Percentiles rank a stretch among this genome's conserved stretches.
Evolutionary conservation across 768 basidiomycete genomes (phyloP).

Genomic region (Boletales sp.): DNA sequence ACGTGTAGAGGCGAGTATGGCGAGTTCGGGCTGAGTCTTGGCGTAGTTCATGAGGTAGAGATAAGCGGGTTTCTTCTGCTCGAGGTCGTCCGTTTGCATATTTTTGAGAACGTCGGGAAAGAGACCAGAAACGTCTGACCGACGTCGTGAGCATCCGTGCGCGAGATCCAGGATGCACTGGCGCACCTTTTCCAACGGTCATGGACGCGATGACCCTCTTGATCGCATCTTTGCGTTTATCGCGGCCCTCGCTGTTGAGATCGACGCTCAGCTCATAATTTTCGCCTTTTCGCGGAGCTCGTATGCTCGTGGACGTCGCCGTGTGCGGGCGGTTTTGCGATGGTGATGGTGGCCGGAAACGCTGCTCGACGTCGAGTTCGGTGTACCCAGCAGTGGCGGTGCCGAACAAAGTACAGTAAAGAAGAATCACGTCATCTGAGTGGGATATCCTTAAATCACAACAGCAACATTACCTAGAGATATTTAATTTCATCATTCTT

Average conservation of each 20-base stretch:
- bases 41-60: constrained; percentile 99
- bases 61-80: constrained; percentile 99
- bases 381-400: too few relatives aligned
- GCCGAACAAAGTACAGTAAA: too few relatives aligned
- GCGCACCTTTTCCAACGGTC: constrained; percentile 95
- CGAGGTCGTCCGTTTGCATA: constrained; percentile 99
- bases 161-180: constrained; percentile 1
- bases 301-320: constrained; percentile 38
- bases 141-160: constrained; percentile 4
- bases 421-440: background rate
- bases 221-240: constrained; percentile 97
- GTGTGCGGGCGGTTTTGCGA: too few relatives aligned
- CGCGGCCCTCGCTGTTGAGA: constrained; percentile 94
- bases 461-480: too few relatives aligned
- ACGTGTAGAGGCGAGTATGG: constrained; percentile 98
- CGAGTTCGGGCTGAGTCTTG: constrained; percentile 97
- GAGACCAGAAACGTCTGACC: constrained; percentile 80
- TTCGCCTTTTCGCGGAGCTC: constrained; percentile 76
- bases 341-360: too few relatives aligned
- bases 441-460: too few relatives aligned
- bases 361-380: too few relatives aligned
- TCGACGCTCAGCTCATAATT: constrained; percentile 97
- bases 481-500: too few relatives aligned
- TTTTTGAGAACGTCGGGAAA: constrained; percentile 99
- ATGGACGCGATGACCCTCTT: constrained; percentile 97